A percentile compares a stretch with the other conserved stretches of the same genome.
phyloP scores from a whole-genome alignment of 2,329 filamentous ascomycete genomes.

The Botryotinia convoluta region DNA sequence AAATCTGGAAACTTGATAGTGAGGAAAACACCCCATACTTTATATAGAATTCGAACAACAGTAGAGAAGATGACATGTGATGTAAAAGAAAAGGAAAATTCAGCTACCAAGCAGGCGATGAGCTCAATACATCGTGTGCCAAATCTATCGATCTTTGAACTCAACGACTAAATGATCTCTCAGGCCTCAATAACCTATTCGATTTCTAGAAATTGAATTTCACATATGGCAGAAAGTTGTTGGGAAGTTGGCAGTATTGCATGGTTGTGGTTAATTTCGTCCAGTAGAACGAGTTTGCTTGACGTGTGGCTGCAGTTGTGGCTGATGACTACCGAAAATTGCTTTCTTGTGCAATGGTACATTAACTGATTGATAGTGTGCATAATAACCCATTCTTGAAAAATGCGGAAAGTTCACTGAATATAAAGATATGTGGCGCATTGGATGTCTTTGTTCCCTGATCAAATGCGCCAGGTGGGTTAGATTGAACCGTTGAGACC shows the following conservation, averaged over 20 bases:
- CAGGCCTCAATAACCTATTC: not conserved
- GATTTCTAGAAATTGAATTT: not conserved
- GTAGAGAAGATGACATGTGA: not conserved
- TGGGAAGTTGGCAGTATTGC: constrained; percentile 7
- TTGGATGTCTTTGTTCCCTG: not conserved
- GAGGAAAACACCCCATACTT: not conserved
- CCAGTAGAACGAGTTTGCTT: not conserved
- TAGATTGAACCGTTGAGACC: not conserved
- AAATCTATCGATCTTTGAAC: not conserved
- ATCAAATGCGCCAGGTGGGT: no score
- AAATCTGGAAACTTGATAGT: not conserved
- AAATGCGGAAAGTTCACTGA: no score
- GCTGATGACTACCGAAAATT: not conserved
- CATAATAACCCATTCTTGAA: not conserved
- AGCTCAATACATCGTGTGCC: not conserved
- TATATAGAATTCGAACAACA: not conserved
- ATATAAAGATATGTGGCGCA: not conserved
- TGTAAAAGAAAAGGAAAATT: not conserved
- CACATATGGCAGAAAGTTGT: not conserved
- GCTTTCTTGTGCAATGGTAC: not conserved
- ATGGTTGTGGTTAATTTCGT: not conserved
- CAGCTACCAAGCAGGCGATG: not conserved
- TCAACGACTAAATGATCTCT: not conserved
- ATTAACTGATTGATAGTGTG: not conserved
- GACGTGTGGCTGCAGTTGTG: constrained; percentile 2